Percentiles rank a stretch among this genome's conserved stretches.
Conservation (phyloP, 139 green algal species). For the Raphidocelis subcapitata region DNA sequence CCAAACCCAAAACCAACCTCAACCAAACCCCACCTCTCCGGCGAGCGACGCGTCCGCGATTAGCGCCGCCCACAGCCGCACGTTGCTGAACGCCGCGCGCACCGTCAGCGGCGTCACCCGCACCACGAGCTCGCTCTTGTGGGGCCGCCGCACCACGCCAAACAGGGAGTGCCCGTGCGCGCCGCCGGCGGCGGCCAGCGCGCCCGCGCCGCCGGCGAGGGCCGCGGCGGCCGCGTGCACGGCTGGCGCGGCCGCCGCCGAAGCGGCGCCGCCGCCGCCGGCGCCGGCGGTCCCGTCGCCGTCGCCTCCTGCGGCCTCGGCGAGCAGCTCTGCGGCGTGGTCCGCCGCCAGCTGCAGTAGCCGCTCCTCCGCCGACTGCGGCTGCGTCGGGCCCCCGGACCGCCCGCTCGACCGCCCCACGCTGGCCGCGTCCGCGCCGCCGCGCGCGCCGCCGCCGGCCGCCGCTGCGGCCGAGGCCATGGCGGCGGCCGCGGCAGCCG, state of each 20-base stretch:
- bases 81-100: conserved; percentile 63
- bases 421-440: too few relatives aligned
- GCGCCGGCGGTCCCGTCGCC: neutral
- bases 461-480: too few relatives aligned
- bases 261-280: neutral
- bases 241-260: neutral
- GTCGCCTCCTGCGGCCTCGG: conserved; percentile 17
- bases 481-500: too few relatives aligned
- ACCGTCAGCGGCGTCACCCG: conserved; percentile 41
- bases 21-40: neutral
- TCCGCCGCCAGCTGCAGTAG: conserved; percentile 35
- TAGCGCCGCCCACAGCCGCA: conserved; percentile 48
- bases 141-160: neutral
- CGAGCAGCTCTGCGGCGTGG: conserved; percentile 30
- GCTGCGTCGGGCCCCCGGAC: too few relatives aligned
- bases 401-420: too few relatives aligned
- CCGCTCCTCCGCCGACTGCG: conserved; percentile 24
- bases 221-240: conserved; percentile 1
- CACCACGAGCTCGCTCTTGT: conserved; percentile 37
- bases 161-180: neutral
- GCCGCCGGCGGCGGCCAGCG: neutral
- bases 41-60: conserved; percentile 11
- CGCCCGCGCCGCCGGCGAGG: neutral
- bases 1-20: too few relatives aligned
- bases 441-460: too few relatives aligned